phyloP scores from a whole-genome alignment of 2,329 filamentous ascomycete species.

The Penicillium polonicum region DNA sequence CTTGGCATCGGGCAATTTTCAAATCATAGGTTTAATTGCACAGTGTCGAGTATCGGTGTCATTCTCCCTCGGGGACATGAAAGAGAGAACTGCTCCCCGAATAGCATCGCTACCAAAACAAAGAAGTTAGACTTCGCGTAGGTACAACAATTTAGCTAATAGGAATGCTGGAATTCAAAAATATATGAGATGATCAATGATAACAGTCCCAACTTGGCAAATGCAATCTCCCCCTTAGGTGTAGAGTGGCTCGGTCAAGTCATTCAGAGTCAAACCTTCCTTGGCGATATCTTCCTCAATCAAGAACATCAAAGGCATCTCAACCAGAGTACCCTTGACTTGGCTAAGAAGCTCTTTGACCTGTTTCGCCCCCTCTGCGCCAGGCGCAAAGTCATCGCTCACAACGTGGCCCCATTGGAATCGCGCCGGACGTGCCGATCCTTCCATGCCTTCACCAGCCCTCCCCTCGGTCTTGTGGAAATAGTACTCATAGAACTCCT shows the following conservation, averaged over 20 bases:
- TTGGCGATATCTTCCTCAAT: constrained; percentile 83
- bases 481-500: constrained; percentile 62
- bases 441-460: constrained; percentile 44
- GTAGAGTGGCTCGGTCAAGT: constrained; percentile 70
- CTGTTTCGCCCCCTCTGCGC: constrained; percentile 66
- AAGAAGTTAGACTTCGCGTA: neutral
- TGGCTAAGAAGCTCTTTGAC: constrained; percentile 68
- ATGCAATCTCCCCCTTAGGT: constrained; percentile 46
- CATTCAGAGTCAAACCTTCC: constrained; percentile 71
- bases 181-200: neutral
- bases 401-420: constrained; percentile 88
- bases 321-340: constrained; percentile 70
- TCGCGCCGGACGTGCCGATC: constrained; percentile 47
- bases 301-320: constrained; percentile 89
- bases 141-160: constrained; percentile 2
- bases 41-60: neutral
- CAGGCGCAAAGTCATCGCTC: constrained; percentile 65
- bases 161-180: neutral
- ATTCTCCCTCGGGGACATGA: neutral
- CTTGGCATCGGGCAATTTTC: neutral
- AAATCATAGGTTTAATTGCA: neutral
- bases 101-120: neutral
- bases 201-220: neutral
- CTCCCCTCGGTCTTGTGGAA: constrained; percentile 48
- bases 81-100: neutral